These are phyloP conservation scores for Xylaria acuta DNA, from an alignment of 495 filamentous ascomycete species.

Conservation along the genomic window DNA sequence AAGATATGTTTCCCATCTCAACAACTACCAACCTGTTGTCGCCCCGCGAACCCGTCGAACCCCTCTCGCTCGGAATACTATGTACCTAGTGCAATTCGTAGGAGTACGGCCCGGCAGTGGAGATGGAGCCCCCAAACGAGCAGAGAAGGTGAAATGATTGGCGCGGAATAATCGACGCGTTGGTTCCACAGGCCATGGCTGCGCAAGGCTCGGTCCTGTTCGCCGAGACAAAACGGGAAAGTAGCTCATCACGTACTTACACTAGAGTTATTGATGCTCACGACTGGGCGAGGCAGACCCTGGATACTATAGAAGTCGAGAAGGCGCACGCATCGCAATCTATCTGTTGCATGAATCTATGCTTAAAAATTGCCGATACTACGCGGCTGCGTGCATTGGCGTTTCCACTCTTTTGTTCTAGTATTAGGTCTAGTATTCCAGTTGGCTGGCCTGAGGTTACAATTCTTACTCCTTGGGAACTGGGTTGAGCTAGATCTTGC, in stretches of 20 bases:
- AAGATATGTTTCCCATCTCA: slow-evolving; percentile 15
- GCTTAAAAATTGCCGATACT: not conserved
- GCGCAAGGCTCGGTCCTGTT: slow-evolving; percentile 26
- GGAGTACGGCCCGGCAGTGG: slow-evolving; percentile 26
- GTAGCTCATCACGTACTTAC: not conserved
- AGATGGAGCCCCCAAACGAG: slow-evolving; percentile 21
- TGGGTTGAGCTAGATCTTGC: not conserved
- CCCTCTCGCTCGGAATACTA: slow-evolving; percentile 21
- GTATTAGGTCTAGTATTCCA: not conserved
- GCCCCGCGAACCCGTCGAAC: slow-evolving; percentile 22
- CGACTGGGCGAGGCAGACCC: slow-evolving; percentile 9
- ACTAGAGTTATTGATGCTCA: not conserved
- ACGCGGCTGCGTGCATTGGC: slow-evolving; percentile 4
- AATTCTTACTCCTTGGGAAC: not conserved
- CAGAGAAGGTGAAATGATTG: slow-evolving; percentile 22
- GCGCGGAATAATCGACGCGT: slow-evolving; percentile 24
- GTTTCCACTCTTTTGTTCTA: not conserved
- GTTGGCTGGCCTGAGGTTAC: slow-evolving; percentile 1
- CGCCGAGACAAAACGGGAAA: slow-evolving; percentile 30
- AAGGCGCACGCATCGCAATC: not conserved
- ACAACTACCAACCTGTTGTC: slow-evolving; percentile 6
- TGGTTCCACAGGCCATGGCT: slow-evolving; percentile 20
- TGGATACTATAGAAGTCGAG: not conserved
- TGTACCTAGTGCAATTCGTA: slow-evolving; percentile 15
- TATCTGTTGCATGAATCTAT: slow-evolving; percentile 2